phyloP scores from a whole-genome alignment of 345 rosid species.

The Erucastrum elatum region DNA sequence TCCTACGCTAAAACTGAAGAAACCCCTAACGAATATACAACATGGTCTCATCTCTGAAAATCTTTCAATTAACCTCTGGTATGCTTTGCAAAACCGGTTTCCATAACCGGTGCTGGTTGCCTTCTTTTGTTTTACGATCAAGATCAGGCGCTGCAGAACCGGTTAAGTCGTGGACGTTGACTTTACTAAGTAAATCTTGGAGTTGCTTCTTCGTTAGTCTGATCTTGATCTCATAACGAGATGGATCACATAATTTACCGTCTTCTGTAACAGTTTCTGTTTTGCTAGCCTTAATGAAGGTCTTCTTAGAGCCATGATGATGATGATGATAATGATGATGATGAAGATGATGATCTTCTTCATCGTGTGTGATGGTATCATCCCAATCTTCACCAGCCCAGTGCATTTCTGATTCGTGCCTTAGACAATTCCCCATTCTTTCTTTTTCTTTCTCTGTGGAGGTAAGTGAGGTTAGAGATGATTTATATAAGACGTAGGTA shows the following conservation, averaged over 20 bases:
- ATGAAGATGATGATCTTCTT: neutral
- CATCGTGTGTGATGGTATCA: slow-evolving; percentile 20
- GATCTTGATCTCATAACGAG: slow-evolving; percentile 61
- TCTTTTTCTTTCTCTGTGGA: neutral
- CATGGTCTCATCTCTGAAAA: neutral
- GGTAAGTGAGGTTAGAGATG: neutral
- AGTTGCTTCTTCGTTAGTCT: slow-evolving; percentile 71
- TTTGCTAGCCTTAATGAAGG: neutral
- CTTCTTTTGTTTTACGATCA: slow-evolving; percentile 5
- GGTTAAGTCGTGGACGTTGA: slow-evolving; percentile 48
- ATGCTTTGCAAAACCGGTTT: slow-evolving; percentile 68
- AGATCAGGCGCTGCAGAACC: slow-evolving; percentile 18
- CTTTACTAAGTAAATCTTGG: slow-evolving; percentile 46
- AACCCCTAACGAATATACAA: slow-evolving; percentile 15
- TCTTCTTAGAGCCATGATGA: slow-evolving; percentile 5
- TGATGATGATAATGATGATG: neutral
- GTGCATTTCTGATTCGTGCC: slow-evolving; percentile 40
- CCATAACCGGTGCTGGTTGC: slow-evolving; percentile 48
- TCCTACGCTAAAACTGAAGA: slow-evolving; percentile 16
- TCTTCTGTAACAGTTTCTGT: neutral
- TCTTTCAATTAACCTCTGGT: slow-evolving; percentile 60
- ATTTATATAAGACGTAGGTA: slow-evolving; percentile 25
- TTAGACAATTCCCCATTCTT: slow-evolving; percentile 42
- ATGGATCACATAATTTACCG: slow-evolving; percentile 11
- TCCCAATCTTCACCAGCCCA: slow-evolving; percentile 48